phyloP scores from a whole-genome alignment of 164 flowering plant species.

The Vitis amurensis region DNA sequence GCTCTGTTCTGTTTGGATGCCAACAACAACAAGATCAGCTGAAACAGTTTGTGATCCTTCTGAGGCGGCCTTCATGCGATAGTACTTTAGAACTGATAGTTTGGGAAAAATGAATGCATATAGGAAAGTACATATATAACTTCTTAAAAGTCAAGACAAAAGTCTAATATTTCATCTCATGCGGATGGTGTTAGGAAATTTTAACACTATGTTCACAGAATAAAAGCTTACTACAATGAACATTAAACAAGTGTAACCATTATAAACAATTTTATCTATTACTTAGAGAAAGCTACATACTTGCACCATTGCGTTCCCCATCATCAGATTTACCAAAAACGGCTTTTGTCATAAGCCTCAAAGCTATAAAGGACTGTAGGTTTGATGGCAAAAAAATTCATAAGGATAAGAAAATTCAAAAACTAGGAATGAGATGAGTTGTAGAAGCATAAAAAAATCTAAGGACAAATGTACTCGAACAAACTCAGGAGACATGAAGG shows the following conservation, averaged over 20 bases:
- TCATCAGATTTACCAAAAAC: conserved; percentile 37
- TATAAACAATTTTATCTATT: too few species aligned
- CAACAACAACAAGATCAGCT: conserved; percentile 60
- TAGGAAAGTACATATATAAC: conserved; percentile 26
- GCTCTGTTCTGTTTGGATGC: conserved; percentile 30
- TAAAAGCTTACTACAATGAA: too few species aligned
- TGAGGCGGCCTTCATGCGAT: conserved; percentile 48
- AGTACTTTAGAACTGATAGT: conserved; percentile 55
- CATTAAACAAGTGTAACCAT: too few species aligned
- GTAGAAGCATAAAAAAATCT: too few species aligned
- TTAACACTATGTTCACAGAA: too few species aligned
- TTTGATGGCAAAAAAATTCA: too few species aligned
- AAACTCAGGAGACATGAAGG: conserved; percentile 81
- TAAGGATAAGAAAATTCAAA: too few species aligned
- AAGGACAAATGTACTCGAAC: conserved; percentile 47
- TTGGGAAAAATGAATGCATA: conserved; percentile 46
- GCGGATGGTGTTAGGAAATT: too few species aligned
- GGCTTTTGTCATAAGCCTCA: conserved; percentile 52
- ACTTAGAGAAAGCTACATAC: conserved; percentile 14
- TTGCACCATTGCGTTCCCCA: conserved; percentile 60
- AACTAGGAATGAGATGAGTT: too few species aligned
- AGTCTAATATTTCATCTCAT: too few species aligned
- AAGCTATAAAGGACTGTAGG: conserved; percentile 48
- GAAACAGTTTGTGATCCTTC: conserved; percentile 63
- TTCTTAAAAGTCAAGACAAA: too few species aligned